Evolutionary conservation across 441 rosid genomes (phyloP), one percentile per base, ranked within the genome.

Genomic region (Dalechampia spathulata): DNA sequence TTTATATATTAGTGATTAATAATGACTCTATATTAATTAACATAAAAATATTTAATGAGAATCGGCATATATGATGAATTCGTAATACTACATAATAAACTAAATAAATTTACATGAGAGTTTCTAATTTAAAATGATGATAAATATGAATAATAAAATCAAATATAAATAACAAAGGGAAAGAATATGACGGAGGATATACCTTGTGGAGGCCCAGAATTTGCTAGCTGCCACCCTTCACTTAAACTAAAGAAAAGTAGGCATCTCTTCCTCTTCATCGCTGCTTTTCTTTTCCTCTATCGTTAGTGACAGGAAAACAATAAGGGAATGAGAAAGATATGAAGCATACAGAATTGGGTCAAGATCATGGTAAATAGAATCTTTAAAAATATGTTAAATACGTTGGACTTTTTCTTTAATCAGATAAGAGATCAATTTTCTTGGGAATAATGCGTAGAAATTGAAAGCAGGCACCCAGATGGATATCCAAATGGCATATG

Each of bases 171-270:
- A n/a, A n/a, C n/a, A n/a, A n/a, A n/a, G n/a, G n/a, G n/a, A 15
- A 16, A 57, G 78, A 61, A 78, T 78, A 71, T 71, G 64, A 44
- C 69, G 52, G 1, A 42, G 77, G 65, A 75, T 75, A 75, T 68
- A 53, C 80, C 63, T 42, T 6, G 10, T 32, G 5, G 1, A 25
- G 69, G 56, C 41, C 64, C 49, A 49, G 55, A 58, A 20, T 52
- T 51, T 40, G 13, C 5, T 41, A 36, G 54, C 48, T 47, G 61
- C 66, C 58, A 48, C 65, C 52, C n/a, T 49, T 23, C 37, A 13
- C 49, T 19, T 5, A 28, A 45, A 25, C 48, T 42, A 43, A 36
- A 30, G 50, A 60, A 64, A 64, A 52, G 22, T 36, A 58, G 30
- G 78, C 81, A 70, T 65, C 69, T 62, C 66, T 58, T 20, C 52